Conservation (phyloP, 192 early-diverging fungal genomes). For the Rhizophagus sp. region DNA sequence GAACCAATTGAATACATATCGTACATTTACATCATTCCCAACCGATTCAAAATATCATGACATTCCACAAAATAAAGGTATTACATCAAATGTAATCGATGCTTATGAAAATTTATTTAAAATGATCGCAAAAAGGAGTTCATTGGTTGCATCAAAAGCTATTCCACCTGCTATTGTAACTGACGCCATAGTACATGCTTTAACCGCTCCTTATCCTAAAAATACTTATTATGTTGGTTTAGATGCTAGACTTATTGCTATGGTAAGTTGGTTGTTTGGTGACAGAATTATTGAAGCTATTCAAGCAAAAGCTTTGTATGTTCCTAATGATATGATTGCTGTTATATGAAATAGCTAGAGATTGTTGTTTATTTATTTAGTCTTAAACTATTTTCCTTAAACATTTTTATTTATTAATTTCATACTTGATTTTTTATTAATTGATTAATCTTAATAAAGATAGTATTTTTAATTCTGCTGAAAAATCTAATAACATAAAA, state of each 20-base stretch:
- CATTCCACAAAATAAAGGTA: background rate
- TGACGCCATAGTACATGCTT: constrained; percentile 27
- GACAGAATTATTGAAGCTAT: constrained; percentile 22
- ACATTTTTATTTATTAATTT: too few relatives aligned
- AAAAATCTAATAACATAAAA: too few relatives aligned
- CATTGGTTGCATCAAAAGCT: background rate
- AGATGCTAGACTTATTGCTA: constrained; percentile 16
- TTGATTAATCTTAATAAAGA: too few relatives aligned
- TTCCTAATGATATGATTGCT: background rate
- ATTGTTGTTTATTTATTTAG: too few relatives aligned
- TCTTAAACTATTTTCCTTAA: too few relatives aligned
- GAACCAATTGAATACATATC: background rate
- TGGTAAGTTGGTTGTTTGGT: constrained; percentile 18
- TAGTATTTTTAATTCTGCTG: too few relatives aligned
- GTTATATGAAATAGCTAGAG: background rate
- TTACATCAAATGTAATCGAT: background rate
- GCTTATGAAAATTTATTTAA: constrained; percentile 13
- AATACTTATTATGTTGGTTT: constrained; percentile 32
- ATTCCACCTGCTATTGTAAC: constrained; percentile 11
- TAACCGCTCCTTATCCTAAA: constrained; percentile 25
- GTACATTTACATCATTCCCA: constrained; percentile 9
- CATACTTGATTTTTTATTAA: too few relatives aligned
- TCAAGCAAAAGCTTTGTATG: constrained; percentile 2
- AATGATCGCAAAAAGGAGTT: constrained; percentile 6
- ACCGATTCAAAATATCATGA: constrained; percentile 4